Base-by-base conservation (phyloP, 805 yeast genomes). In the Ogataea paradorogensis region DNA sequence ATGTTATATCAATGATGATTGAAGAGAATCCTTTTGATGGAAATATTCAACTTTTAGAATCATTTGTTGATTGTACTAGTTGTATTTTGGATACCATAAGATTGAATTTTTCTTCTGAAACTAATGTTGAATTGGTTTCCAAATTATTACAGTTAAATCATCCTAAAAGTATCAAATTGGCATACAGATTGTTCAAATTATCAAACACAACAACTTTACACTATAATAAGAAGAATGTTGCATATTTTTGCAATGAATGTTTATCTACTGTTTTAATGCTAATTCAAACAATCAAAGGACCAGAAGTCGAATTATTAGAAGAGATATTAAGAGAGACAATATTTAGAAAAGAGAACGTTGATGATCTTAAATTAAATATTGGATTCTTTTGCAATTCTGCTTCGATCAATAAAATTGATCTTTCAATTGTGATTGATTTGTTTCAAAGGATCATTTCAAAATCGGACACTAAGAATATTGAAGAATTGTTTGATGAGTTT, bases 401-500 rank as follows among this genome's bases (percentile, higher is more conserved):
- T 29, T 46, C 22, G 31, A 38, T 29, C 40, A 38, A 9, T 29
- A 18, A 38, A n/a, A 15, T 55, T 48, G 15, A 43, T 48, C 6
- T 42, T 20, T 21, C 42, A 13, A 35, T 59, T 51, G 29, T 73
- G 40, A 51, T 47, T 21, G 45, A 45, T 52, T 39, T 60, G 50
- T 51, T 67, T 61, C 35, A 53, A 52, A 29, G 61, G 36, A 33
- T 61, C 44, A 46, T 68, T 55, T 34, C 58, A 40, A 37, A 65
- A 45, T 32, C 62, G 5, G 67, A 71, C 33, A 58, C 70, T 22
- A 34, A 51, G 0, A 53, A 65, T 3, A 62, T 81, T 31, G 87
- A 83, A 55, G 58, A 63, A 2, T 51, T 77, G 1, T 80, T 71
- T 52, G 56, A 63, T n/a, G 42, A 59, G 2, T 63, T 82, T 7